phyloP scores from a whole-genome alignment of 495 filamentous ascomycete genomes.

The Neurospora sp. region DNA sequence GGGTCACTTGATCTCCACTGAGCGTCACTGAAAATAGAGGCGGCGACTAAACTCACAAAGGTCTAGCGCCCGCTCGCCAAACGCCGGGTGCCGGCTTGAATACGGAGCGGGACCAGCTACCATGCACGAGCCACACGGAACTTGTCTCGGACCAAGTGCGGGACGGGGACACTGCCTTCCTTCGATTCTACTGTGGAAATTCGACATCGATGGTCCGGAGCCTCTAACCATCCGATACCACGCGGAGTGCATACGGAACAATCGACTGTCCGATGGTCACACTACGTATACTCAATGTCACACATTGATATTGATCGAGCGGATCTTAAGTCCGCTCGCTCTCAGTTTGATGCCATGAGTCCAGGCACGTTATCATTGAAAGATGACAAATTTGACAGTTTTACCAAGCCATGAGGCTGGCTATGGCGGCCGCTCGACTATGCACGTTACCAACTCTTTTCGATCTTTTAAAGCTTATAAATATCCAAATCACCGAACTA shows the following conservation, averaged over 20 bases:
- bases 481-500: neutral
- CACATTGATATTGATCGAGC: neutral
- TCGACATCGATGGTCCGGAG: neutral
- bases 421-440: neutral
- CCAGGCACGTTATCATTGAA: neutral
- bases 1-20: neutral
- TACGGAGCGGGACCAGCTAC: neutral
- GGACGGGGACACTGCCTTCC: neutral
- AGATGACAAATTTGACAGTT: neutral
- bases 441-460: neutral
- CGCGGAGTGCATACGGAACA: neutral
- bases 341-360: neutral
- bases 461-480: neutral
- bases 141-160: neutral
- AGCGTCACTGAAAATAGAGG: neutral
- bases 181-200: neutral
- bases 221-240: neutral
- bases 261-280: neutral
- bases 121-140: neutral
- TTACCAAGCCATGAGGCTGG: neutral
- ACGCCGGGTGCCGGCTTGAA: neutral
- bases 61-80: neutral
- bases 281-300: neutral
- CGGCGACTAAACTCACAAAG: neutral
- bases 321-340: neutral